Percentiles rank a stretch among this genome's conserved stretches.
Conservation (phyloP, 176 grass and related monocot genomes). For the Calamus simplicifolius region DNA sequence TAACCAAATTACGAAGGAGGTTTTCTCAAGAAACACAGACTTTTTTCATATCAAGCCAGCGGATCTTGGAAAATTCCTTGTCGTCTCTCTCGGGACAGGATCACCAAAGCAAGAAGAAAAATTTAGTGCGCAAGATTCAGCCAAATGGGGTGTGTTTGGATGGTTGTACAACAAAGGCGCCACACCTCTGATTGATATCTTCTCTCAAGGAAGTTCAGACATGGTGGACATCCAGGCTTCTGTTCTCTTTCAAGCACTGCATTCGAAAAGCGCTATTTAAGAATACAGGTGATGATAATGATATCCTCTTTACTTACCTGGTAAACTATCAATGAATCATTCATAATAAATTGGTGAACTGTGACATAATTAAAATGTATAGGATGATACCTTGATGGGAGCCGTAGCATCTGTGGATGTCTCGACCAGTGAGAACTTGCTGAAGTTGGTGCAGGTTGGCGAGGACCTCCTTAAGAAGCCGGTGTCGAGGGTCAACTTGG, state of each 20-base stretch:
- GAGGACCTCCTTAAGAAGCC: slow-evolving; percentile 26
- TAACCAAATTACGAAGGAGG: slow-evolving; percentile 37
- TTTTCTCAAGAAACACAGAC: slow-evolving; percentile 31
- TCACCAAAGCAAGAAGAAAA: slow-evolving; percentile 16
- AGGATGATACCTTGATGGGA: slow-evolving; percentile 44
- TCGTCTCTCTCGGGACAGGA: slow-evolving; percentile 69
- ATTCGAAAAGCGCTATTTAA: slow-evolving; percentile 30
- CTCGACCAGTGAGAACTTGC: slow-evolving; percentile 57
- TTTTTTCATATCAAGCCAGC: slow-evolving; percentile 28
- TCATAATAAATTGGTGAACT: no score
- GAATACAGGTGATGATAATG: slow-evolving; percentile 41
- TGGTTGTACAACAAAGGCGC: slow-evolving; percentile 49
- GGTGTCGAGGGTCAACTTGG: slow-evolving; percentile 50
- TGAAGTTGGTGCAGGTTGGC: slow-evolving; percentile 36
- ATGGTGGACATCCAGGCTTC: slow-evolving; percentile 73
- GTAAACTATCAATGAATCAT: no score
- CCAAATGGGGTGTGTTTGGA: slow-evolving; percentile 60
- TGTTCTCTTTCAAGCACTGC: slow-evolving; percentile 33
- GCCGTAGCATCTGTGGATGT: slow-evolving; percentile 40
- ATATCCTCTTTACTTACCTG: no score
- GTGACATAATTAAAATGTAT: neutral
- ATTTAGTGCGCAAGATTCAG: slow-evolving; percentile 35
- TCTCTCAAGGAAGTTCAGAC: slow-evolving; percentile 47
- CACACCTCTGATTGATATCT: slow-evolving; percentile 55
- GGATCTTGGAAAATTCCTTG: slow-evolving; percentile 57